Evolutionary conservation across 176 grass and related monocot genomes (phyloP).

Genomic region (Themeda triandra): DNA sequence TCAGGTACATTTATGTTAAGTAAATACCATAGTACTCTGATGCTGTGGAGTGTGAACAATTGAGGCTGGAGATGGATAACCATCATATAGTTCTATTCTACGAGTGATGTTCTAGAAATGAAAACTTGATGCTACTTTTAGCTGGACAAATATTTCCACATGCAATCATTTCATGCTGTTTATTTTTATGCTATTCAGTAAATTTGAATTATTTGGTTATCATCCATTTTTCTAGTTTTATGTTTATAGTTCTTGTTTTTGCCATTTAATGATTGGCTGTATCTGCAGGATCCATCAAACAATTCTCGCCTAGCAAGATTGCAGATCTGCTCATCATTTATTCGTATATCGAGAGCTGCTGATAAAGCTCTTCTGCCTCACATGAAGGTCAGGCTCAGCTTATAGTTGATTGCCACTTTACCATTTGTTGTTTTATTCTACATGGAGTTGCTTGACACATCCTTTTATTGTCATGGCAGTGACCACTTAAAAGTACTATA

Average conservation of each 20-base stretch:
- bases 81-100: slow-evolving; percentile 13
- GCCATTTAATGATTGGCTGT: slow-evolving; percentile 24
- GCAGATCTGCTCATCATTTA: slow-evolving; percentile 95
- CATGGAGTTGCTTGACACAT: neutral
- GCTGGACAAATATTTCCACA: neutral
- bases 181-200: slow-evolving; percentile 3
- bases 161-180: slow-evolving; percentile 2
- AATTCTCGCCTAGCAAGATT: slow-evolving; percentile 81
- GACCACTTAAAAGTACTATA: neutral
- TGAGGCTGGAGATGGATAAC: neutral
- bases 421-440: neutral
- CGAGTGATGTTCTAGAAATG: neutral
- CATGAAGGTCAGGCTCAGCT: slow-evolving; percentile 77
- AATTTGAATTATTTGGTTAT: slow-evolving; percentile 11
- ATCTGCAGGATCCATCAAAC: slow-evolving; percentile 73
- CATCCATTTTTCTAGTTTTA: neutral
- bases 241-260: slow-evolving; percentile 4
- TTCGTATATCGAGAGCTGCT: slow-evolving; percentile 90
- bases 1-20: slow-evolving; percentile 45
- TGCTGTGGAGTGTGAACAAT: neutral
- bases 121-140: neutral
- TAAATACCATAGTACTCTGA: slow-evolving; percentile 6
- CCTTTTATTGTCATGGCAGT: neutral
- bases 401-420: slow-evolving; percentile 10
- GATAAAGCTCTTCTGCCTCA: slow-evolving; percentile 96